Conservation (phyloP, 768 basidiomycete genomes). For the Podaxis pistillaris region DNA sequence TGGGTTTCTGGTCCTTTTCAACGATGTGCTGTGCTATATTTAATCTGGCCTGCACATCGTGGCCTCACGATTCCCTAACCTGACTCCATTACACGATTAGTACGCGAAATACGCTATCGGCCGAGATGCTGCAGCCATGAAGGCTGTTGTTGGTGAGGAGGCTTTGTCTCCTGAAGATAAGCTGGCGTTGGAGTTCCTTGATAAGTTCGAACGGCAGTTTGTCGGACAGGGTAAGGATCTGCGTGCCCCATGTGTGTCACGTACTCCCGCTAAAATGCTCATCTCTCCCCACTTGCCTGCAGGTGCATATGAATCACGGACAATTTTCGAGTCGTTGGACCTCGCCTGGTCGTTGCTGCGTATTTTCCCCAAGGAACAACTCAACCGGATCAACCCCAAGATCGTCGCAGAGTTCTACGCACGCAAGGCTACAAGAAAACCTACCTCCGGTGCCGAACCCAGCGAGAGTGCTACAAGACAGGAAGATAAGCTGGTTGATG, state of each 20-base stretch:
- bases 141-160: conserved; percentile 99
- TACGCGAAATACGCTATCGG: conserved; percentile 99
- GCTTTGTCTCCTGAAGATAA: conserved; percentile 94
- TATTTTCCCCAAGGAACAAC: conserved; percentile 98
- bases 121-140: conserved; percentile 96
- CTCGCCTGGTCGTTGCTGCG: conserved; percentile 95
- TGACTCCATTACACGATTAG: conserved; percentile 36
- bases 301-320: conserved; percentile 94
- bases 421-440: conserved; percentile 73
- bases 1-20: conserved; percentile 35
- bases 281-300: conserved; percentile 11
- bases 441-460: conserved; percentile 46
- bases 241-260: conserved; percentile 11
- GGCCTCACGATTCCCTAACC: background rate
- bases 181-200: conserved; percentile 93
- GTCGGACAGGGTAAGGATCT: conserved; percentile 82
- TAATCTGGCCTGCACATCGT: background rate
- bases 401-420: conserved; percentile 93
- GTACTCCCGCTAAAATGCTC: conserved; percentile 2
- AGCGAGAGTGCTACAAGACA: conserved; percentile 32
- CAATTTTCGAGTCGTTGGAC: conserved; percentile 96
- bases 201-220: conserved; percentile 97
- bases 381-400: conserved; percentile 97
- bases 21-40: conserved; percentile 6
- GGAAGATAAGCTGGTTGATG: conserved; percentile 53